A percentile compares a stretch with the other conserved stretches of the same genome.
These are phyloP conservation scores for Oligophagozyma castellii DNA, from an alignment of 1,139 yeast genomes.

Conservation along the genomic window DNA sequence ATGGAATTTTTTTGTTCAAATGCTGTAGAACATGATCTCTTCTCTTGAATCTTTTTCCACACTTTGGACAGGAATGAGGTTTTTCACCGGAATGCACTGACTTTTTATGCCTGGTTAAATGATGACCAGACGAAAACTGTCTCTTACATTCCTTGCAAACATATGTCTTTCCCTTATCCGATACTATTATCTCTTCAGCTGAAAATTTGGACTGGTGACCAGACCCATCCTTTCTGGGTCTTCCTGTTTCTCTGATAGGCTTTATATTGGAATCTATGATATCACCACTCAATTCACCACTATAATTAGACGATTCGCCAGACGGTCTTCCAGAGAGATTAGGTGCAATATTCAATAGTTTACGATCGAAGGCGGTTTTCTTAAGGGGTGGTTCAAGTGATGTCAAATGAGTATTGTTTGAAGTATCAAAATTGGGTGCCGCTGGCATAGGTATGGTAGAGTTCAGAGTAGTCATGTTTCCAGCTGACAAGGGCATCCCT, in stretches of 20 bases:
- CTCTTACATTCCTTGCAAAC: conserved; percentile 25
- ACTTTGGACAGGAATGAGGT: conserved; percentile 26
- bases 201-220: conserved; percentile 14
- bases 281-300: too few species aligned
- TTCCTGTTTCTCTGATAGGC: too few species aligned
- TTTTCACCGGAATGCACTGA: conserved; percentile 27
- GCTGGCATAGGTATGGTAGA: background rate
- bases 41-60: conserved; percentile 26
- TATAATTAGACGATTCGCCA: background rate
- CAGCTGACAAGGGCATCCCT: conserved; percentile 4
- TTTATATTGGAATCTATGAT: too few species aligned
- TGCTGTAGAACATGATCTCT: conserved; percentile 27
- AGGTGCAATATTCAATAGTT: background rate
- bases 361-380: background rate
- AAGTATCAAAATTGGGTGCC: background rate
- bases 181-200: conserved; percentile 21
- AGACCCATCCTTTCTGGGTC: background rate
- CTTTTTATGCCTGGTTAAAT: conserved; percentile 26
- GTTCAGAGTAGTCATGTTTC: background rate
- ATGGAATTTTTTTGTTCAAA: conserved; percentile 25
- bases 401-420: background rate
- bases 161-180: conserved; percentile 24
- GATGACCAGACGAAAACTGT: conserved; percentile 26
- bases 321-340: background rate
- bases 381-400: background rate